Conservation (phyloP, 2,329 filamentous ascomycete genomes). For the Gaeumannomyces tritici region DNA sequence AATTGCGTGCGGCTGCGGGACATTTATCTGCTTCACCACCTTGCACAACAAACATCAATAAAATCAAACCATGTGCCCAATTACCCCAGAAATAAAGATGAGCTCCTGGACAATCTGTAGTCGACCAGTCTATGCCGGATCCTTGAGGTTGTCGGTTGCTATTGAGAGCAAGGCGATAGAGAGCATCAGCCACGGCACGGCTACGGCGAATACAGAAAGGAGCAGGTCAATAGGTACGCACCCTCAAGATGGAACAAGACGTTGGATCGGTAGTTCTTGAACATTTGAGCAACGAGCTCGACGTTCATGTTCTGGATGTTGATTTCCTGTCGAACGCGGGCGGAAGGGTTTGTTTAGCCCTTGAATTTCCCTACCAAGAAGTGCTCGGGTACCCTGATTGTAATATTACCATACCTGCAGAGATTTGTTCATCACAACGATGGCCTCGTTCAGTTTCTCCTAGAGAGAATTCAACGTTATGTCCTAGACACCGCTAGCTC, state of each 20-base stretch:
- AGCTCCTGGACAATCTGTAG: too few relatives aligned
- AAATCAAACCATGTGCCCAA: too few relatives aligned
- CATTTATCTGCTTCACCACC: too few relatives aligned
- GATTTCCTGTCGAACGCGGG: conserved; percentile 60
- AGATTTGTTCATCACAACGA: conserved; percentile 85
- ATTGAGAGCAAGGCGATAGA: too few relatives aligned
- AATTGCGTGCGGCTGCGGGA: too few relatives aligned
- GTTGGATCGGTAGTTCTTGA: conserved; percentile 99
- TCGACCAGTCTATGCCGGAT: conserved; percentile 47
- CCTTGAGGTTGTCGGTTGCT: conserved; percentile 80
- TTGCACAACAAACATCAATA: too few relatives aligned
- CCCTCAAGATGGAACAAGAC: conserved; percentile 96
- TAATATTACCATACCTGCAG: conserved; percentile 58
- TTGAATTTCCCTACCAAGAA: background rate
- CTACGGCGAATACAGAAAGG: too few relatives aligned
- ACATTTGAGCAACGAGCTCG: conserved; percentile 97
- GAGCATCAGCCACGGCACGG: background rate
- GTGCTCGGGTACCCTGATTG: background rate
- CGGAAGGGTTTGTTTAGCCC: background rate
- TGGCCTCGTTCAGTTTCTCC: conserved; percentile 96
- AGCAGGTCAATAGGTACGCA: conserved; percentile 23
- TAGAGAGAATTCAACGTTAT: background rate
- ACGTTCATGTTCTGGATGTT: conserved; percentile 99
- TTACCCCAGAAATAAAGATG: too few relatives aligned
- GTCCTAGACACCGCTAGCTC: background rate